Conservation (phyloP, 2,329 filamentous ascomycete species). For the Curvularia spicifera region DNA sequence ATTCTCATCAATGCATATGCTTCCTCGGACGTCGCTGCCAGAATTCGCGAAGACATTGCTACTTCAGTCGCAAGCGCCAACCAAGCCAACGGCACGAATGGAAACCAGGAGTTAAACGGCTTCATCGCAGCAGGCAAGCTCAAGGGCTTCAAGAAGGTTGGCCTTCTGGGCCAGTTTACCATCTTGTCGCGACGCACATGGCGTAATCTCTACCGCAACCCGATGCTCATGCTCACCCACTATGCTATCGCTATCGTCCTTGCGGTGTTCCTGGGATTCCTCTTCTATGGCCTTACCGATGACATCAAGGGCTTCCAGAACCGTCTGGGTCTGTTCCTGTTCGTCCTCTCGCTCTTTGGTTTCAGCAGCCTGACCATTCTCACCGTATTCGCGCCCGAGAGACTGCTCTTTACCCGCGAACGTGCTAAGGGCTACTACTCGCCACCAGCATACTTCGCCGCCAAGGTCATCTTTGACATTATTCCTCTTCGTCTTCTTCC, state of each 20-base stretch:
- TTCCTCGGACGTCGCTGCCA: conserved; percentile 76
- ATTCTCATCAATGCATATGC: conserved; percentile 77
- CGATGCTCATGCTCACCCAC: conserved; percentile 97
- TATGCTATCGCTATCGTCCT: conserved; percentile 96
- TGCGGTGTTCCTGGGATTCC: conserved; percentile 89
- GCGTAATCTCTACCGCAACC: conserved; percentile 97
- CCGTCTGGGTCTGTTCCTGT: conserved; percentile 95
- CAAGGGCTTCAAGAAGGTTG: conserved; percentile 81
- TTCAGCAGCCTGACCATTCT: conserved; percentile 95
- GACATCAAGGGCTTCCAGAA: conserved; percentile 99
- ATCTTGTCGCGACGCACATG: conserved; percentile 92
- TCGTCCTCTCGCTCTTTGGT: conserved; percentile 91
- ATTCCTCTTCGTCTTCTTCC: conserved; percentile 92
- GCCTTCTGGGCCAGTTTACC: conserved; percentile 79
- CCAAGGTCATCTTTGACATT: conserved; percentile 98
- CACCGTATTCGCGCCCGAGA: conserved; percentile 89
- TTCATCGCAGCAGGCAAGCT: conserved; percentile 66
- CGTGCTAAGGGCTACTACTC: conserved; percentile 96
- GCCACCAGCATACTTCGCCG: conserved; percentile 89
- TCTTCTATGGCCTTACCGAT: conserved; percentile 95
- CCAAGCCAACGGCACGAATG: conserved; percentile 70
- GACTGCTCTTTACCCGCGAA: conserved; percentile 89
- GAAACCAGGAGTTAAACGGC: conserved; percentile 61
- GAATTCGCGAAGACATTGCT: conserved; percentile 79
- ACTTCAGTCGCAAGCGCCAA: conserved; percentile 69